Conservation (phyloP, 345 rosid species). For the Citrus unshiu region DNA sequence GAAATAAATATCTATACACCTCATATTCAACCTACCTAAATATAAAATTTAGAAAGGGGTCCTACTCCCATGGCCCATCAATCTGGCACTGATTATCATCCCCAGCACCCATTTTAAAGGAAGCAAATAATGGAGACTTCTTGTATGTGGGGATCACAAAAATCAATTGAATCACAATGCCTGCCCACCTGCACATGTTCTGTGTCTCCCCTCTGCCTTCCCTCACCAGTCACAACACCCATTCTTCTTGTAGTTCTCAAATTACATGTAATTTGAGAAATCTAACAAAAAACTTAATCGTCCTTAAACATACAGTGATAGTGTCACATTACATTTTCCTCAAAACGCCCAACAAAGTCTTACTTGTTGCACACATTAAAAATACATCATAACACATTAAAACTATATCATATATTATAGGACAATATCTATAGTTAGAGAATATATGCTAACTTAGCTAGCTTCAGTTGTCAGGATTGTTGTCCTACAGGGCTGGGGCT, state of each 20-base stretch:
- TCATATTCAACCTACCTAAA: neutral
- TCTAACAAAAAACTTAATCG: neutral
- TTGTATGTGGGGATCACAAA: neutral
- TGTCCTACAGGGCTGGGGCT: constrained; percentile 13
- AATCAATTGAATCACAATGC: neutral
- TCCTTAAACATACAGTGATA: neutral
- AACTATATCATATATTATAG: too few species aligned
- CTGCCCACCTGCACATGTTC: constrained; percentile 3
- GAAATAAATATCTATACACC: neutral
- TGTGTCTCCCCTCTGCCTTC: constrained; percentile 1
- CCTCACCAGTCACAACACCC: neutral
- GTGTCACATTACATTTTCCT: too few species aligned
- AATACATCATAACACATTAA: too few species aligned
- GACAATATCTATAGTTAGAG: too few species aligned
- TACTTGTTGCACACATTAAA: too few species aligned
- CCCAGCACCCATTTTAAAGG: neutral
- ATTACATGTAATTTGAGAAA: neutral
- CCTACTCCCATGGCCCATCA: too few species aligned
- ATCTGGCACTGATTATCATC: too few species aligned
- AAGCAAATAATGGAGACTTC: neutral
- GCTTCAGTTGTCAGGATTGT: neutral
- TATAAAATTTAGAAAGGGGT: neutral
- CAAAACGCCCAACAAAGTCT: too few species aligned
- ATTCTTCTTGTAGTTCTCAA: neutral
- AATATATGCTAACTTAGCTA: too few species aligned